Conservation (phyloP, 2,329 filamentous ascomycete species). For the Diaporthe sp. region DNA sequence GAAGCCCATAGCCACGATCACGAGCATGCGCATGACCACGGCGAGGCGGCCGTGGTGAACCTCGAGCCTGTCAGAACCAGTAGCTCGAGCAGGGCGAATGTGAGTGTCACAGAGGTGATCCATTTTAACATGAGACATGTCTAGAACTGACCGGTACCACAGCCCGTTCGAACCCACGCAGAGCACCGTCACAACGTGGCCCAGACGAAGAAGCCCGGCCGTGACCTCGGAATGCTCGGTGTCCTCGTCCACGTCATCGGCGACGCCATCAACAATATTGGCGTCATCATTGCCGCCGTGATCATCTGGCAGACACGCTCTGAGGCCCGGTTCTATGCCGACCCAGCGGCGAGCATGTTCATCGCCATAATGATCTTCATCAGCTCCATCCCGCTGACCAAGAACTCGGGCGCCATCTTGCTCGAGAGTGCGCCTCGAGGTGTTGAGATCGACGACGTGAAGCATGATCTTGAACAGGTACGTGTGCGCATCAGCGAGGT, state of each 20-base stretch:
- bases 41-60: constrained; percentile 40
- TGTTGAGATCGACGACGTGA: constrained; percentile 72
- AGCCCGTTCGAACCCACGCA: constrained; percentile 55
- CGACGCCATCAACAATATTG: constrained; percentile 82
- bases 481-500: background rate
- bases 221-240: constrained; percentile 78
- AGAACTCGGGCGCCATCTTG: constrained; percentile 73
- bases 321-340: constrained; percentile 75
- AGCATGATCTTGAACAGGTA: constrained; percentile 76
- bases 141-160: background rate
- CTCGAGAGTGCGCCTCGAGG: constrained; percentile 74
- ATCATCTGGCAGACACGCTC: constrained; percentile 76
- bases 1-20: constrained; percentile 45
- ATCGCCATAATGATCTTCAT: constrained; percentile 81
- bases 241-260: constrained; percentile 79
- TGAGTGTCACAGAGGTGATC: background rate
- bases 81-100: constrained; percentile 5
- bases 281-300: constrained; percentile 77
- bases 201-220: constrained; percentile 51
- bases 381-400: constrained; percentile 73
- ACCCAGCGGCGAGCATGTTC: constrained; percentile 76
- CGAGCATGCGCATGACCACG: constrained; percentile 40
- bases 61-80: background rate
- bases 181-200: constrained; percentile 62
- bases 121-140: background rate